Evolutionary conservation across 2,329 filamentous ascomycete species (phyloP).

Genomic region (Chrysoporthe deuterocubensis): DNA sequence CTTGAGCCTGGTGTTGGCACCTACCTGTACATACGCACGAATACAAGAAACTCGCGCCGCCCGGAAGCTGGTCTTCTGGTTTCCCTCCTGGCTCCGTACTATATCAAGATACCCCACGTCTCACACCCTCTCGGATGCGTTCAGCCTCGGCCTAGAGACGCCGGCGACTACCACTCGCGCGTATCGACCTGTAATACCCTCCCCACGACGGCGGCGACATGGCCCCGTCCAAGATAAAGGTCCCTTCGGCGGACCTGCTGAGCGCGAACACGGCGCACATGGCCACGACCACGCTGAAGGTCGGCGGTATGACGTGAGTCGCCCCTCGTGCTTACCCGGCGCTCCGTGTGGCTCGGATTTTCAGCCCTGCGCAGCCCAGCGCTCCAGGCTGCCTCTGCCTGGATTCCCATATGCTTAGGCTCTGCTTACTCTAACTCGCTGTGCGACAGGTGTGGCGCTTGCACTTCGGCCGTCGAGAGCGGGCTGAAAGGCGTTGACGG

Average conservation of each 20-base stretch:
- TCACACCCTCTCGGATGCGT: conserved; percentile 15
- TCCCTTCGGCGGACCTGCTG: conserved; percentile 49
- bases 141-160: conserved; percentile 19
- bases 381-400: not conserved
- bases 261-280: conserved; percentile 61
- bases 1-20: not conserved
- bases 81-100: conserved; percentile 14
- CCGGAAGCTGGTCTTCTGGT: conserved; percentile 30
- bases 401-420: conserved; percentile 7
- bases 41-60: conserved; percentile 24
- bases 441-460: conserved; percentile 79
- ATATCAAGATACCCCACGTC: conserved; percentile 13
- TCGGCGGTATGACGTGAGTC: conserved; percentile 82
- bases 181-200: not conserved
- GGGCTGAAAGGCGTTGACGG: conserved; percentile 84
- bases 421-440: conserved; percentile 35
- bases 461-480: conserved; percentile 91
- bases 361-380: not conserved
- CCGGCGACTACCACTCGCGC: not conserved
- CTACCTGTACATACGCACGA: conserved; percentile 23
- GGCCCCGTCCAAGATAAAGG: conserved; percentile 55
- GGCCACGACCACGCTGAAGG: conserved; percentile 87
- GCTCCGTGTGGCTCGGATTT: conserved; percentile 17
- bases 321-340: not conserved
- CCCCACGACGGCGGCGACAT: conserved; percentile 39